These are phyloP conservation scores for Aspergillus bombycis DNA, from an alignment of 2,329 filamentous ascomycete species.

Conservation along the genomic window DNA sequence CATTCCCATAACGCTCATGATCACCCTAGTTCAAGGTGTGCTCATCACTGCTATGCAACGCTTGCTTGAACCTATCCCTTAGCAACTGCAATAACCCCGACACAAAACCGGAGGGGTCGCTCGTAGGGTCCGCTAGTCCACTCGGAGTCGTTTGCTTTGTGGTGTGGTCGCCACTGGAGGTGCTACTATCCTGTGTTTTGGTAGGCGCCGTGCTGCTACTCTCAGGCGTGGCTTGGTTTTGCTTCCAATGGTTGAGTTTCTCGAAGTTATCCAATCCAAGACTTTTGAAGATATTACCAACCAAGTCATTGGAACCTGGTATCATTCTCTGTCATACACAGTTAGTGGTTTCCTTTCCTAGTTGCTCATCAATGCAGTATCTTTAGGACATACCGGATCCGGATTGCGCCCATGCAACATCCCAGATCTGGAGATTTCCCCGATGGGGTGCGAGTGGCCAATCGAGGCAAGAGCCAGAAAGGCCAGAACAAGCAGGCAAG, in stretches of 20 bases:
- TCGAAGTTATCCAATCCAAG: slow-evolving; percentile 20
- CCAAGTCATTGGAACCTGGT: slow-evolving; percentile 22
- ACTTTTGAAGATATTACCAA: slow-evolving; percentile 19
- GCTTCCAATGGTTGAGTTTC: slow-evolving; percentile 14
- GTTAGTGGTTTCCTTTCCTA: slow-evolving; percentile 3
- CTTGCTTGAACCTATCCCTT: slow-evolving; percentile 22
- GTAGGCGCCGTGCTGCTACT: slow-evolving; percentile 7
- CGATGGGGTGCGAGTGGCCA: slow-evolving; percentile 10
- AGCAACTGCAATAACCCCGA: slow-evolving; percentile 22
- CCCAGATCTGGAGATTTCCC: neutral
- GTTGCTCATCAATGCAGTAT: neutral
- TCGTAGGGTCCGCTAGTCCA: neutral
- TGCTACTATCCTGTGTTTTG: slow-evolving; percentile 3
- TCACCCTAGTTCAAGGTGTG: slow-evolving; percentile 19
- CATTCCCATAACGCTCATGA: no score
- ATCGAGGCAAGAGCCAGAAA: slow-evolving; percentile 11
- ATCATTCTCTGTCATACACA: slow-evolving; percentile 24
- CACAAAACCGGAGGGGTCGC: slow-evolving; percentile 26
- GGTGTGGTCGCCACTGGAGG: neutral
- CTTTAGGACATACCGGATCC: slow-evolving; percentile 6
- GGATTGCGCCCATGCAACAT: slow-evolving; percentile 8
- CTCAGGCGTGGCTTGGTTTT: slow-evolving; percentile 10
- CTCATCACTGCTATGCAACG: slow-evolving; percentile 35
- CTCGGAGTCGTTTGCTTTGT: slow-evolving; percentile 2
- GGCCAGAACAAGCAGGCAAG: slow-evolving; percentile 9